A percentile compares a stretch with the other conserved stretches of the same genome.
Evolutionary conservation across 208 protist genomes (phyloP).

Genomic region (Leishmania gerbilli): DNA sequence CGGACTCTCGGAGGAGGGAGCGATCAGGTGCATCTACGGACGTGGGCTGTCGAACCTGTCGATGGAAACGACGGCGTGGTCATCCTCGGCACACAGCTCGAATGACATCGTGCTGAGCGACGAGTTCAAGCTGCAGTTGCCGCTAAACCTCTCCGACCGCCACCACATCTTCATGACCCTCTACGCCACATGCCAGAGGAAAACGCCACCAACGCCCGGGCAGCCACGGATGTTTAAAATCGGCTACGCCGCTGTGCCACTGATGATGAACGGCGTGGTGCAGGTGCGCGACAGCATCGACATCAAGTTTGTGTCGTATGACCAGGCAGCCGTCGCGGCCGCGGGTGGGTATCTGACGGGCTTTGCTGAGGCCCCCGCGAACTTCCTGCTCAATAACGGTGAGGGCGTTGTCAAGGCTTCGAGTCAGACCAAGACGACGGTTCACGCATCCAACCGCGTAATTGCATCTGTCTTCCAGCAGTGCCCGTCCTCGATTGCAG

Average conservation of each 20-base stretch:
- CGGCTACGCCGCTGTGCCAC: constrained; percentile 77
- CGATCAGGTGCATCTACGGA: constrained; percentile 85
- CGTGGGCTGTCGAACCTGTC: constrained; percentile 60
- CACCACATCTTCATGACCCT: constrained; percentile 90
- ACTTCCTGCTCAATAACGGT: constrained; percentile 71
- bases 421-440: constrained; percentile 72
- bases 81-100: constrained; percentile 60
- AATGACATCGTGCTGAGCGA: constrained; percentile 68
- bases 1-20: constrained; percentile 63
- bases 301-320: constrained; percentile 74
- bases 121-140: constrained; percentile 90
- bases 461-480: constrained; percentile 65
- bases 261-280: constrained; percentile 71
- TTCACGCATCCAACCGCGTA: constrained; percentile 76
- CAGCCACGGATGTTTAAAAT: constrained; percentile 62
- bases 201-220: constrained; percentile 36
- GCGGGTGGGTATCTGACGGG: constrained; percentile 80
- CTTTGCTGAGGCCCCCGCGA: constrained; percentile 65
- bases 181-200: constrained; percentile 70
- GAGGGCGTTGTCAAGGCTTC: constrained; percentile 49
- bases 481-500: constrained; percentile 49
- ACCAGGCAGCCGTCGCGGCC: constrained; percentile 61
- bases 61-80: constrained; percentile 73
- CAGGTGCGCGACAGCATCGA: constrained; percentile 64
- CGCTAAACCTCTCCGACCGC: constrained; percentile 73